phyloP scores from a whole-genome alignment of 2,329 filamentous ascomycete genomes.

The Talaromyces sp. region DNA sequence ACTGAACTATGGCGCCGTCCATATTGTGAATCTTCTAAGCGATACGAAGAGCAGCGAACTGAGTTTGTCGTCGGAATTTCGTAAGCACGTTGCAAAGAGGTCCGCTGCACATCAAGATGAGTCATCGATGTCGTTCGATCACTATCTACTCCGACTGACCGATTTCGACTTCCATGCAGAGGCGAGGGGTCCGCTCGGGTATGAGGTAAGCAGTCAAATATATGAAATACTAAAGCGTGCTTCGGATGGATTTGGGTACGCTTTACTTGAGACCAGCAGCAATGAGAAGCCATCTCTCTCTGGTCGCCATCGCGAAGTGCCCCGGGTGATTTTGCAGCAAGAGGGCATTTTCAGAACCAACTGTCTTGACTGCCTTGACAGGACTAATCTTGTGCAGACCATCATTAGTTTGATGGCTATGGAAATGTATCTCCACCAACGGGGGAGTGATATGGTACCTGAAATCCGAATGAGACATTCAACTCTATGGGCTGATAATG shows the following conservation, averaged over 20 bases:
- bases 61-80: constrained; percentile 75
- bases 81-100: constrained; percentile 68
- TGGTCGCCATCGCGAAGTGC: constrained; percentile 33
- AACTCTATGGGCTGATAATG: constrained; percentile 94
- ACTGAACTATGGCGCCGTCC: constrained; percentile 79
- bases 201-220: constrained; percentile 85
- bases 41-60: constrained; percentile 80
- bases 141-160: constrained; percentile 70
- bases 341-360: constrained; percentile 96
- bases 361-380: constrained; percentile 90
- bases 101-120: constrained; percentile 58
- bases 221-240: constrained; percentile 70
- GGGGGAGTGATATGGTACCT: constrained; percentile 60
- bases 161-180: constrained; percentile 97
- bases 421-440: constrained; percentile 73
- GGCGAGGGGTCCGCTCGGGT: constrained; percentile 77
- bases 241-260: constrained; percentile 87
- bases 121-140: constrained; percentile 54
- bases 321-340: constrained; percentile 75
- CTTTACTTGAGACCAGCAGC: constrained; percentile 65
- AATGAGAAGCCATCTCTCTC: constrained; percentile 38
- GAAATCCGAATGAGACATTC: constrained; percentile 93
- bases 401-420: constrained; percentile 92
- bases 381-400: constrained; percentile 93
- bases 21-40: constrained; percentile 91